Evolutionary conservation across 2,329 filamentous ascomycete genomes (phyloP).

Genomic region (Botrytis cinerea): DNA sequence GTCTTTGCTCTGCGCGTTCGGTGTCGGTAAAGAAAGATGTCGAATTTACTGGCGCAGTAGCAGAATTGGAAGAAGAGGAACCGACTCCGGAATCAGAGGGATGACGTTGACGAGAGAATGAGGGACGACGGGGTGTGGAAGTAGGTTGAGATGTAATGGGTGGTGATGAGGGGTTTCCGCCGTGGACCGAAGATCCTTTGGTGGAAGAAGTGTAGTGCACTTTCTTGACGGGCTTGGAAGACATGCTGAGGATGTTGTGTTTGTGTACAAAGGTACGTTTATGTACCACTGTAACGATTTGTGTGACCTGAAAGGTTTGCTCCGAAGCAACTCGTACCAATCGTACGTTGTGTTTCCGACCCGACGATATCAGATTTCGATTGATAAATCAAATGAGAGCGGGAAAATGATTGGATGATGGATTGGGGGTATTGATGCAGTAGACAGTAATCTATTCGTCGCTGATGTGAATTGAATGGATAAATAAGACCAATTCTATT

Average conservation of each 20-base stretch:
- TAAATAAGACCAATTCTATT: background rate
- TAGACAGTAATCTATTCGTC: conserved; percentile 9
- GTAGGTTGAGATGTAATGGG: background rate
- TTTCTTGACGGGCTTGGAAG: conserved; percentile 18
- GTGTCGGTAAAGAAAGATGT: background rate
- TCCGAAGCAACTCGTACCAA: conserved; percentile 15
- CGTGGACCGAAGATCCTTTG: conserved; percentile 18
- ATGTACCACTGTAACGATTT: conserved; percentile 11
- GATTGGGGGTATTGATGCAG: conserved; percentile 1
- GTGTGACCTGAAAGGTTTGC: background rate
- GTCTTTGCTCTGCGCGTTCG: conserved; percentile 4
- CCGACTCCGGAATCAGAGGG: conserved; percentile 16
- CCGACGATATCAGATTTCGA: background rate
- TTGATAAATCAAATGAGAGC: conserved; percentile 9
- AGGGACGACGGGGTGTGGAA: background rate
- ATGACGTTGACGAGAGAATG: conserved; percentile 11
- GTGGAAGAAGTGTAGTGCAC: conserved; percentile 22
- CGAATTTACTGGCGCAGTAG: background rate
- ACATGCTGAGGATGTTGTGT: conserved; percentile 1
- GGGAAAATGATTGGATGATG: conserved; percentile 7
- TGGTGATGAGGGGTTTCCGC: background rate
- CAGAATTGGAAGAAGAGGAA: conserved; percentile 16
- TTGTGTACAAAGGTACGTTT: background rate
- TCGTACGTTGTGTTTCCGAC: conserved; percentile 14
- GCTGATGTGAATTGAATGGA: background rate